phyloP scores from a whole-genome alignment of 2,329 filamentous ascomycete genomes.

The Diaporthe helianthi region DNA sequence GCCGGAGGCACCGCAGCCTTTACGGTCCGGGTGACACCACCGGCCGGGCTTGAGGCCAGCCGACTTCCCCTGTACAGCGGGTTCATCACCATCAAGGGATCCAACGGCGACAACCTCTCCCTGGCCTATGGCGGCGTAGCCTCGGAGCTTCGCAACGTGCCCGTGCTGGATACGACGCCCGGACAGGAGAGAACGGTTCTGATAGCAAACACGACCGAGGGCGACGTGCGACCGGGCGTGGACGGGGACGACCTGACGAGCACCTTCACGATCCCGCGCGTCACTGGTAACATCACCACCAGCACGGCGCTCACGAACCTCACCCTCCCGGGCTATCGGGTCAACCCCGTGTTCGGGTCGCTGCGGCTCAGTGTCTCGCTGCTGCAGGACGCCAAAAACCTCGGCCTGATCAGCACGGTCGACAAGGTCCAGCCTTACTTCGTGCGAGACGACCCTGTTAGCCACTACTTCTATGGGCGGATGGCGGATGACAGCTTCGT shows the following conservation, averaged over 20 bases:
- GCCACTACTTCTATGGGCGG: conserved; percentile 34
- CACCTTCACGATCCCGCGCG: conserved; percentile 24
- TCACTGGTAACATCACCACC: conserved; percentile 25
- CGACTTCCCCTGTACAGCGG: conserved; percentile 51
- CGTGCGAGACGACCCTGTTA: background rate
- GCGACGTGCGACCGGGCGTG: conserved; percentile 19
- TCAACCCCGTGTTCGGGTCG: conserved; percentile 19
- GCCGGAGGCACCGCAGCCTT: conserved; percentile 38
- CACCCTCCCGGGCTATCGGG: conserved; percentile 11
- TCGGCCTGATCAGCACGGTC: conserved; percentile 20
- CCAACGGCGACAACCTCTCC: conserved; percentile 45
- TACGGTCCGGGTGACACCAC: conserved; percentile 41
- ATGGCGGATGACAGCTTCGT: conserved; percentile 38
- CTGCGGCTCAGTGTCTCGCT: conserved; percentile 25
- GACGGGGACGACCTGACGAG: conserved; percentile 22
- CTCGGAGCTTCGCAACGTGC: conserved; percentile 39
- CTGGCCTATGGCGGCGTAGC: conserved; percentile 50
- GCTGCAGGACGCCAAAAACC: conserved; percentile 21
- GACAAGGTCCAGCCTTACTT: background rate
- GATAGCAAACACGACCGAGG: conserved; percentile 27
- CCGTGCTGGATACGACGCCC: conserved; percentile 32
- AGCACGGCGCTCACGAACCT: conserved; percentile 22
- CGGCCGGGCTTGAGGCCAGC: conserved; percentile 39
- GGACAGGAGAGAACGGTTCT: conserved; percentile 36
- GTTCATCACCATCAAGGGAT: conserved; percentile 48